Evolutionary conservation across 2,329 filamentous ascomycete genomes (phyloP), one percentile per base, ranked within the genome.

Genomic region (Trichoderma cornu-damae): DNA sequence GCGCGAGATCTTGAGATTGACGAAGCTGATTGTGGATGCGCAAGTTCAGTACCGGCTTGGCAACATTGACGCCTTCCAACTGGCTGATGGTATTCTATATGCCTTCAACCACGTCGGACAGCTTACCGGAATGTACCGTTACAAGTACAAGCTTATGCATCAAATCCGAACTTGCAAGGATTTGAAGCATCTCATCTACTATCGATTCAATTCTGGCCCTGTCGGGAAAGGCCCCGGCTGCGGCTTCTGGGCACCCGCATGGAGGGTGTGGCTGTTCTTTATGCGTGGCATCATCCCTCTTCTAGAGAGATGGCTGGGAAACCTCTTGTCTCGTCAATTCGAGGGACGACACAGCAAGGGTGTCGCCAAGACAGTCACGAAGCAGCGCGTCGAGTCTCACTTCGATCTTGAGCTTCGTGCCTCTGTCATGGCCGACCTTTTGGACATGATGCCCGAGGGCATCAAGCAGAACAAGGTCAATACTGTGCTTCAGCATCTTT

Each of bases 61-160:
- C 59, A 99, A 99, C 68, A 97, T 99, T 62, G 94, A 99, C 72
- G 94, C 95, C 35, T 99, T 99, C 78, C 94, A 99, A 72, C 85
- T 99, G 63, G 94, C 94, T 3, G 94, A 99, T 72, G 94, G 94
- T 72, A 99, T 99, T 58, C 79, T 97, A n/a, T 99, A 99, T 66
- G 95, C 94, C 16, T 99, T 99, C 78, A 99, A 99, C 75, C 94
- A 99, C 66, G 94, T 99, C 58, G 94, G 94, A 61, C 95, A 99
- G 73, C 79, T 99, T 61, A 99, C 94, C 14, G 94, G 94, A 70
- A 99, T 99, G 94, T 99, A 99, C 75, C 88, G 94, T 60, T 99
- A 99, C 82, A 99, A 99, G 80, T 99, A 99, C 79, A 99, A 99
- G 80, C 81, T 99, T 57, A 99, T 99, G 94, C 94, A 99, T 72